A percentile compares a stretch with the other conserved stretches of the same genome.
Evolutionary conservation across 345 rosid species (phyloP).

Genomic region (Eucalyptus cloeziana): DNA sequence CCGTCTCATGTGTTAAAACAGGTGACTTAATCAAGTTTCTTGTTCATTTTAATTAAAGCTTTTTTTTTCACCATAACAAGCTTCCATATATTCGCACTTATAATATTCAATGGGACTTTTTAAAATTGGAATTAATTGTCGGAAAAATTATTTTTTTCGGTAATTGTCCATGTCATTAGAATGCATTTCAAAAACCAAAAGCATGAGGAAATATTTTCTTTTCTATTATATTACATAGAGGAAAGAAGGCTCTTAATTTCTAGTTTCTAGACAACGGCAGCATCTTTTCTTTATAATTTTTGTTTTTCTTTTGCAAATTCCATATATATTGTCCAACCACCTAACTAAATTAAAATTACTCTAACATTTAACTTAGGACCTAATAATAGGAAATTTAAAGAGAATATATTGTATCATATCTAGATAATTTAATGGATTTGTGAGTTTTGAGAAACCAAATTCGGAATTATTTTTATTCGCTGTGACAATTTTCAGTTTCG

Average conservation of each 20-base stretch:
- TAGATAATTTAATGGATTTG: background rate
- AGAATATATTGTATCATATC: background rate
- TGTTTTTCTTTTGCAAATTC: background rate
- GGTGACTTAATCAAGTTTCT: background rate
- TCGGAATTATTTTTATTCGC: background rate
- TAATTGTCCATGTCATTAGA: background rate
- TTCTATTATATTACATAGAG: background rate
- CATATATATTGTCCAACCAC: background rate
- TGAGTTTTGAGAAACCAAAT: background rate
- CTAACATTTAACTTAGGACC: background rate
- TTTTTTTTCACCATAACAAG: background rate
- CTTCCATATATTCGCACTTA: background rate
- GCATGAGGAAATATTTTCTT: background rate
- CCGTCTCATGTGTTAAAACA: conserved; percentile 15
- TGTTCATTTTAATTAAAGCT: background rate
- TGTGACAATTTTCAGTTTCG: background rate
- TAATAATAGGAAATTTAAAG: background rate
- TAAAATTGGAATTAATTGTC: background rate
- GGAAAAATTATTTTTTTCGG: background rate
- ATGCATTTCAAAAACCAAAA: background rate
- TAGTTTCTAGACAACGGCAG: too few species aligned
- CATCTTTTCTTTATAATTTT: too few species aligned
- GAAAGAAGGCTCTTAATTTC: background rate
- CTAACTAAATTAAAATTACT: background rate
- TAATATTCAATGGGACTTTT: background rate